Conservation (phyloP, 2,329 filamentous ascomycete species). For the Microsporum canis region DNA sequence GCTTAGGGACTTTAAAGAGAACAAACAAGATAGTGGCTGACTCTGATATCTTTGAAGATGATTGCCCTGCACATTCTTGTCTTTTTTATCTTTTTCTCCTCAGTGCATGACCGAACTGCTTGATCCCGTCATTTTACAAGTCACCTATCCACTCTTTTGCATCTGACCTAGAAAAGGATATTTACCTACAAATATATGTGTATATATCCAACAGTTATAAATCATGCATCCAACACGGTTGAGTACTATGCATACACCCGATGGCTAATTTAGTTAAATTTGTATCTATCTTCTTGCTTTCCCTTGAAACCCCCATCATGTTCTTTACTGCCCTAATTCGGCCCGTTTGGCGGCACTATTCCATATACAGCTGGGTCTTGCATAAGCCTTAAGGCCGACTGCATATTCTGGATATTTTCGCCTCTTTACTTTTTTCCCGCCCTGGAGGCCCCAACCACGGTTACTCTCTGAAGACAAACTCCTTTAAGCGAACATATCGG, state of each 20-base stretch:
- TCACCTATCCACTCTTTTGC: not conserved
- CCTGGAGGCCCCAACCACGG: not conserved
- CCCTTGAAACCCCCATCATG: not conserved
- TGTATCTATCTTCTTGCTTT: not conserved
- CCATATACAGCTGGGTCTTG: not conserved
- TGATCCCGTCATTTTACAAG: not conserved
- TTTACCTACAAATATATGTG: not conserved
- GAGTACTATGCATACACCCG: not conserved
- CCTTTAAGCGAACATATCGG: not conserved
- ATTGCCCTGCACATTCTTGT: not conserved
- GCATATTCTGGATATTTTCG: not conserved
- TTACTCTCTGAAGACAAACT: not conserved
- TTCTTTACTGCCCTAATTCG: not conserved
- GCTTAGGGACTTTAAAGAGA: not conserved
- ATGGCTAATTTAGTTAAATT: not conserved
- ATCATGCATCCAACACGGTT: not conserved
- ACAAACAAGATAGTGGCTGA: not conserved
- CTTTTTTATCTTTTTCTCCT: not conserved
- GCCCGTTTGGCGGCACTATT: not conserved
- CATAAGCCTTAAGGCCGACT: slow-evolving; percentile 1
- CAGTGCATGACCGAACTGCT: not conserved
- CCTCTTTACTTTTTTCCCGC: not conserved
- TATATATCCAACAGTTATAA: not conserved
- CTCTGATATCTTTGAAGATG: not conserved
- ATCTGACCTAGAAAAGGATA: not conserved